These are phyloP conservation scores for Hygrocybe punicea DNA, from an alignment of 768 basidiomycete genomes.

Conservation along the genomic window DNA sequence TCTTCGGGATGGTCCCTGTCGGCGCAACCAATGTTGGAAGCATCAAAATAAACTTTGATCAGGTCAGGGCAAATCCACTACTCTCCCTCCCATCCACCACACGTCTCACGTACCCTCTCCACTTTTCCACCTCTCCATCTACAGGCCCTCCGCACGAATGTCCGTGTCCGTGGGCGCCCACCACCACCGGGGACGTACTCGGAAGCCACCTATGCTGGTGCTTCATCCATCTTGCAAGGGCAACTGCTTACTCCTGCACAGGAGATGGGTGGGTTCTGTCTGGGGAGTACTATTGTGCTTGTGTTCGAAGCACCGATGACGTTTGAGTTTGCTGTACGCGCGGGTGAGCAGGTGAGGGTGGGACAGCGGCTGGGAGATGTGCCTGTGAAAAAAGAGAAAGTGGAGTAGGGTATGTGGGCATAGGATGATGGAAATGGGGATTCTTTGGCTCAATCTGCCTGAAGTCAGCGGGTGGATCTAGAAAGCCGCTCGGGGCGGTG, in stretches of 20 bases:
- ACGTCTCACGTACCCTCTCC: not conserved
- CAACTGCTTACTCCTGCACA: conserved; percentile 85
- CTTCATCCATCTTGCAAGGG: conserved; percentile 78
- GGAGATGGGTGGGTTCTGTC: conserved; percentile 96
- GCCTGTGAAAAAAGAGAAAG: conserved; percentile 8
- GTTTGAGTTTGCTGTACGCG: conserved; percentile 73
- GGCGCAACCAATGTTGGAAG: conserved; percentile 98
- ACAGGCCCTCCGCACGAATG: conserved; percentile 85
- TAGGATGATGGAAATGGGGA: no score
- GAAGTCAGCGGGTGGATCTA: no score
- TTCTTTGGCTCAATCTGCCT: no score
- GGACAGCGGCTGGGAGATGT: conserved; percentile 78
- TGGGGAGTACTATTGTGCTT: conserved; percentile 93
- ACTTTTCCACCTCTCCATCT: no score
- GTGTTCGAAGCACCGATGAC: conserved; percentile 90
- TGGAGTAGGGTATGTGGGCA: not conserved
- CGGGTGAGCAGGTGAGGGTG: conserved; percentile 83
- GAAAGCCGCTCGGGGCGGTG: no score
- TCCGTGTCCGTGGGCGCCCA: conserved; percentile 64
- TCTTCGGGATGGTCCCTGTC: conserved; percentile 96
- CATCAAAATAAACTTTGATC: conserved; percentile 94
- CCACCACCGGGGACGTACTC: conserved; percentile 83
- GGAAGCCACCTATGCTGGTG: conserved; percentile 87
- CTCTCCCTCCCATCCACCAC: conserved; percentile 6
- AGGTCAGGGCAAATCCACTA: conserved; percentile 42